phyloP scores from a whole-genome alignment of 2,329 filamentous ascomycete genomes.

The Penicillium oxalicum region DNA sequence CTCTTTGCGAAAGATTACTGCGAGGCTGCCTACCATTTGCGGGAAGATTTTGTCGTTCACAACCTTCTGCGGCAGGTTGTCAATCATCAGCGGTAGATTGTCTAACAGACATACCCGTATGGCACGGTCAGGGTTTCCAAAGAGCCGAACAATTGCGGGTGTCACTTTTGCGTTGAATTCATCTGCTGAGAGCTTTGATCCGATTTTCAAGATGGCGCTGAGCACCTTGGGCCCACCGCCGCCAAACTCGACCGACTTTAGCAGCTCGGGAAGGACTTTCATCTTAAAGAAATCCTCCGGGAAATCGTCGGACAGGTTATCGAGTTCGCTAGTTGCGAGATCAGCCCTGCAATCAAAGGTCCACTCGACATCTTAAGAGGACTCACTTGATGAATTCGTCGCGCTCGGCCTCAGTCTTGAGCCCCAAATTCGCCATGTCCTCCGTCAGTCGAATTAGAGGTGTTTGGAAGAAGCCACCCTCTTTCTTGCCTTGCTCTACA shows the following conservation, averaged over 20 bases:
- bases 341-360: neutral
- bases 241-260: constrained; percentile 99
- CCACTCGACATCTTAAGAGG: neutral
- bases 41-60: constrained; percentile 98
- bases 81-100: constrained; percentile 84
- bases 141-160: constrained; percentile 80
- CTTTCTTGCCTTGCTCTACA: constrained; percentile 77
- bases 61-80: constrained; percentile 76
- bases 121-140: constrained; percentile 84
- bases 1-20: neutral
- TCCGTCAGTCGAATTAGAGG: constrained; percentile 87
- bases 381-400: constrained; percentile 71
- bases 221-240: constrained; percentile 92
- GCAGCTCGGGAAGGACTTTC: constrained; percentile 86
- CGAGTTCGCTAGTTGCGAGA: constrained; percentile 57
- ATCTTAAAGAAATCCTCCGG: constrained; percentile 97
- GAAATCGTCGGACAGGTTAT: constrained; percentile 84
- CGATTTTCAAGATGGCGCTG: constrained; percentile 81
- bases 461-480: constrained; percentile 85
- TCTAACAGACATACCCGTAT: constrained; percentile 87
- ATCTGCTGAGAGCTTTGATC: constrained; percentile 76
- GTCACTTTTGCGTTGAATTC: constrained; percentile 82
- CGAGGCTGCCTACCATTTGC: constrained; percentile 60
- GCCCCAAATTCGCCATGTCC: constrained; percentile 83
- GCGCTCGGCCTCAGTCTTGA: constrained; percentile 78